These are phyloP conservation scores for Panaeolus papilionaceus DNA, from an alignment of 768 basidiomycete genomes.

Conservation along the genomic window DNA sequence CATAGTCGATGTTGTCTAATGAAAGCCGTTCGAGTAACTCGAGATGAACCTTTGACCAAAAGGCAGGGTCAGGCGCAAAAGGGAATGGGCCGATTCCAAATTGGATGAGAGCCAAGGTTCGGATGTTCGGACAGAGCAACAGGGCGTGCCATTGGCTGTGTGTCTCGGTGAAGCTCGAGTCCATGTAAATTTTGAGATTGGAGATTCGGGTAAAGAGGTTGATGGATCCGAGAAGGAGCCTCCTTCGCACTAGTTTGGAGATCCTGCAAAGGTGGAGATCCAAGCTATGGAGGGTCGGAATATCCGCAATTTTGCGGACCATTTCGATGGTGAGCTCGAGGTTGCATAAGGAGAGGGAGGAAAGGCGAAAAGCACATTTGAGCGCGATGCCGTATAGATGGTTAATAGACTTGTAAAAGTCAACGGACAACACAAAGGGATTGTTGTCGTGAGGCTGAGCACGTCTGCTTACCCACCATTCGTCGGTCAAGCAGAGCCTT, in stretches of 20 bases:
- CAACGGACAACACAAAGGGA: slow-evolving; percentile 26
- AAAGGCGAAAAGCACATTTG: slow-evolving; percentile 22
- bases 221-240: slow-evolving; percentile 18
- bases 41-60: slow-evolving; percentile 28
- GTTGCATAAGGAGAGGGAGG: slow-evolving; percentile 28
- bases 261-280: slow-evolving; percentile 29
- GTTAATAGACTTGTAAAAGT: slow-evolving; percentile 27
- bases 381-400: slow-evolving; percentile 25
- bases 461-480: slow-evolving; percentile 31
- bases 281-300: slow-evolving; percentile 29
- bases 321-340: slow-evolving; percentile 26
- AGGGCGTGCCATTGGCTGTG: slow-evolving; percentile 31
- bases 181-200: slow-evolving; percentile 29
- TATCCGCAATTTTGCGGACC: slow-evolving; percentile 24
- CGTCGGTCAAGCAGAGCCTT: slow-evolving; percentile 27
- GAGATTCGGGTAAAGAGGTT: slow-evolving; percentile 23
- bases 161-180: slow-evolving; percentile 29
- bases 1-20: slow-evolving; percentile 28
- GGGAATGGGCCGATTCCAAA: slow-evolving; percentile 25
- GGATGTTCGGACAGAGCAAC: slow-evolving; percentile 29
- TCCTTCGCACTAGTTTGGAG: slow-evolving; percentile 21
- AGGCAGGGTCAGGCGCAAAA: slow-evolving; percentile 17
- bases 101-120: slow-evolving; percentile 28
- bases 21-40: slow-evolving; percentile 30
- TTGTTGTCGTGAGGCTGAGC: slow-evolving; percentile 29